A percentile compares a stretch with the other conserved stretches of the same genome.
phyloP scores from a whole-genome alignment of 257 asterid species.

The Solanum dulcamara region DNA sequence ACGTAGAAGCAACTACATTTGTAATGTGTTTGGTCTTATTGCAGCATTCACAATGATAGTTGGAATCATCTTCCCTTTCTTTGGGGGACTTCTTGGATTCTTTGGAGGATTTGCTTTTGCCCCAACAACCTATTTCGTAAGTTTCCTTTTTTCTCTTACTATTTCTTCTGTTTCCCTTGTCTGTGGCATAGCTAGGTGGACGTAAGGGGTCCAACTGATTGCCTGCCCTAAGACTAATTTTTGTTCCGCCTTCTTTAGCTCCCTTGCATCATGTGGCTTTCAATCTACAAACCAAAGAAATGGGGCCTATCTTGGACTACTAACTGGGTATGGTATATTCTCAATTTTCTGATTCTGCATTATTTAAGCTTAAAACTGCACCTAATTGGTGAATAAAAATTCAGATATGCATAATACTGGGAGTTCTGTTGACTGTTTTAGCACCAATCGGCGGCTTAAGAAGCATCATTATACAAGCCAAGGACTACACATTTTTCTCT shows the following conservation, averaged over 20 bases:
- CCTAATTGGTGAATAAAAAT: neutral
- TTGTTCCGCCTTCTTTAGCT: constrained; percentile 14
- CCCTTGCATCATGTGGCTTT: constrained; percentile 42
- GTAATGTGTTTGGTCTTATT: neutral
- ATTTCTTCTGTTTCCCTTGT: neutral
- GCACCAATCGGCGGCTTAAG: constrained; percentile 44
- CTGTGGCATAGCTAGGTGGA: too few species aligned
- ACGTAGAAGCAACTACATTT: neutral
- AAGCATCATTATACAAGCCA: constrained; percentile 23
- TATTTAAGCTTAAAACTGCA: neutral
- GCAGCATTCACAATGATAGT: constrained; percentile 16
- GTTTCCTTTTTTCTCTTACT: neutral
- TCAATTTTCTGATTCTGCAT: neutral
- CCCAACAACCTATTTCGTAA: constrained; percentile 39
- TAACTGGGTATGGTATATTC: constrained; percentile 26
- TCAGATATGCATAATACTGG: constrained; percentile 40
- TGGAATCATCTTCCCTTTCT: constrained; percentile 31
- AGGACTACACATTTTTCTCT: constrained; percentile 26
- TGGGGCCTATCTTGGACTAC: constrained; percentile 31
- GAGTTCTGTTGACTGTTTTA: constrained; percentile 26
- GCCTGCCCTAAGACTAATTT: neutral
- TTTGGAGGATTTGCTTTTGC: constrained; percentile 41
- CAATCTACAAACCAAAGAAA: constrained; percentile 25
- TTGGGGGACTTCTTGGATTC: constrained; percentile 38
- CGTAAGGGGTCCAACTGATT: neutral